A percentile compares a stretch with the other conserved stretches of the same genome.
These are phyloP conservation scores for Penicillium robsamsonii DNA, from an alignment of 495 filamentous ascomycete genomes.

Conservation along the genomic window DNA sequence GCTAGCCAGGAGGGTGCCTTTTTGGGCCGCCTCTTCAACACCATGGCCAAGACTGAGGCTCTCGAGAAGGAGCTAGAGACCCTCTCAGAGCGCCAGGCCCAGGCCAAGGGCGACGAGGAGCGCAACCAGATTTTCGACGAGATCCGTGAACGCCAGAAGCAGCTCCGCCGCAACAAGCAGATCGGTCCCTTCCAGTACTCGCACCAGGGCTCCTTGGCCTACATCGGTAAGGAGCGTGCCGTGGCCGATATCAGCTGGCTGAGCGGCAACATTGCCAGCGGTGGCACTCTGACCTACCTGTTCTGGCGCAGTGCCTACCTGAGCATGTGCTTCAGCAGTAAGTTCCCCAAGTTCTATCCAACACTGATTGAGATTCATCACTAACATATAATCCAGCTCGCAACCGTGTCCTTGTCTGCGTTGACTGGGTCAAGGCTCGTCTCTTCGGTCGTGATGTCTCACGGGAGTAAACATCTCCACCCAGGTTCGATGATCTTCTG, in stretches of 20 bases:
- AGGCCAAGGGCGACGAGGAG: conserved; percentile 56
- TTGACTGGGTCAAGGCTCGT: conserved; percentile 96
- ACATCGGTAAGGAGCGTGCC: conserved; percentile 97
- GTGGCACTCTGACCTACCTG: conserved; percentile 78
- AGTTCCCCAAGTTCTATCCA: conserved; percentile 36
- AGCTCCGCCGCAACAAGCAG: conserved; percentile 84
- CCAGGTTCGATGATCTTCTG: conserved; percentile 4
- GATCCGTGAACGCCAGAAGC: conserved; percentile 81
- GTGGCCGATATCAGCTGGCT: conserved; percentile 98
- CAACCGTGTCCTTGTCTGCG: conserved; percentile 85
- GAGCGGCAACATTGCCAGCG: conserved; percentile 89
- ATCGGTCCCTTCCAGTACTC: conserved; percentile 97
- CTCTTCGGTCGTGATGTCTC: conserved; percentile 95
- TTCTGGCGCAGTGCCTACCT: conserved; percentile 98
- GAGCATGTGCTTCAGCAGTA: conserved; percentile 99
- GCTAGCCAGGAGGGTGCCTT: conserved; percentile 94
- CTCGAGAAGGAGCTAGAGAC: conserved; percentile 69
- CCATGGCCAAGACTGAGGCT: conserved; percentile 85
- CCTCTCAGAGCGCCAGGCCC: conserved; percentile 61
- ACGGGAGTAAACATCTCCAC: conserved; percentile 62
- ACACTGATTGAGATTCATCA: not conserved
- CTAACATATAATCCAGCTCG: conserved; percentile 54
- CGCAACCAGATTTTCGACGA: conserved; percentile 59
- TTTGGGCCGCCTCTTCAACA: conserved; percentile 94
- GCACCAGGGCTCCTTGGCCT: conserved; percentile 93